Evolutionary conservation across 495 filamentous ascomycete species (phyloP).

Genomic region (Durotheca rogersii): DNA sequence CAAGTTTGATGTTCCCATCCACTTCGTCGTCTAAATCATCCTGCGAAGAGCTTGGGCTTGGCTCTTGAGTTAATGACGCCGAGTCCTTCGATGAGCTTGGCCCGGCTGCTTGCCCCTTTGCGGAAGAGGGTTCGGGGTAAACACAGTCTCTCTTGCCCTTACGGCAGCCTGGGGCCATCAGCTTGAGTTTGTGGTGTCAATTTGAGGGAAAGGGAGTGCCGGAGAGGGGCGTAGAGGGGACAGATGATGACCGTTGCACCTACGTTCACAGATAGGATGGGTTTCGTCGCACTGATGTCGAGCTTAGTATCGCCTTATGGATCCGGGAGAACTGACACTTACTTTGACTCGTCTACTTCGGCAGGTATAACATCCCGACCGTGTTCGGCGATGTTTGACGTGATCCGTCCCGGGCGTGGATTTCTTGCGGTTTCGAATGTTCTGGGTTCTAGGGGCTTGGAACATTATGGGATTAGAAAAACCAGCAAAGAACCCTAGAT

Average conservation of each 20-base stretch:
- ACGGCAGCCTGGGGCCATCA: conserved; percentile 61
- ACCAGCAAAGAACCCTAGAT: conserved; percentile 46
- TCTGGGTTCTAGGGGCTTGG: conserved; percentile 51
- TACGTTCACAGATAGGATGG: conserved; percentile 84
- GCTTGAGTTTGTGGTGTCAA: conserved; percentile 1
- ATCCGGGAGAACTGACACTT: conserved; percentile 17
- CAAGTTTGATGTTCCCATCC: conserved; percentile 53
- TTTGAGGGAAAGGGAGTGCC: too few relatives aligned
- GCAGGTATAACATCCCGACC: conserved; percentile 95
- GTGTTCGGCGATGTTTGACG: conserved; percentile 89
- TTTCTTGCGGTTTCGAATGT: conserved; percentile 54
- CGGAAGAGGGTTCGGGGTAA: conserved; percentile 69
- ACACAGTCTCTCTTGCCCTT: conserved; percentile 83
- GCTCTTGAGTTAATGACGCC: conserved; percentile 52
- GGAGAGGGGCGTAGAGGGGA: too few relatives aligned
- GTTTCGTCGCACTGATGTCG: conserved; percentile 73
- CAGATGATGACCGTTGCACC: too few relatives aligned
- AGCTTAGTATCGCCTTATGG: conserved; percentile 14
- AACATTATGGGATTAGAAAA: conserved; percentile 51
- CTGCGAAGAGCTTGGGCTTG: conserved; percentile 53
- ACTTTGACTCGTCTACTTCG: conserved; percentile 88
- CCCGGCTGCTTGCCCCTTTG: conserved; percentile 47
- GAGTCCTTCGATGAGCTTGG: conserved; percentile 47
- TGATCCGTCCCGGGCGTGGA: conserved; percentile 66
- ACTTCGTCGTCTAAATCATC: conserved; percentile 55